These are phyloP conservation scores for Leccinum subtestaceum DNA, from an alignment of 768 basidiomycete species.

Conservation along the genomic window DNA sequence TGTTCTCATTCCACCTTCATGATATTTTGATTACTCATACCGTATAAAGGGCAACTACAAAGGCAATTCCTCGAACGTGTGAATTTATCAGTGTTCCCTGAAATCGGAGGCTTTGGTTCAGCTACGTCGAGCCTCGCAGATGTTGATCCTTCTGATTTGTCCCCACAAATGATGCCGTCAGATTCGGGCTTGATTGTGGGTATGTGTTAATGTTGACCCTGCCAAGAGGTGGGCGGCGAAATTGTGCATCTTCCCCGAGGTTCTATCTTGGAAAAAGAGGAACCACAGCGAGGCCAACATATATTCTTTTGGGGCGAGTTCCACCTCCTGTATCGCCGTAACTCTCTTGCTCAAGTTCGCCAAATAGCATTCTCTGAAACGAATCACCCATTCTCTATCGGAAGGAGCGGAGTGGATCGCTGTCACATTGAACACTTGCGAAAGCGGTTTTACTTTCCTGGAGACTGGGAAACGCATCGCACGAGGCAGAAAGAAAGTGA, in stretches of 20 bases:
- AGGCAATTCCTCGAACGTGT: slow-evolving; percentile 37
- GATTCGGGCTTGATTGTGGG: slow-evolving; percentile 74
- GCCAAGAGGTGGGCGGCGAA: slow-evolving; percentile 74
- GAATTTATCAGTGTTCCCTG: background rate
- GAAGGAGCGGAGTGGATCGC: slow-evolving; percentile 72
- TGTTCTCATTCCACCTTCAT: slow-evolving; percentile 13
- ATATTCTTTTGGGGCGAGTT: slow-evolving; percentile 85
- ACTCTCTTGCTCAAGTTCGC: background rate
- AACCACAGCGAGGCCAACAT: slow-evolving; percentile 67
- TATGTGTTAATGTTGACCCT: slow-evolving; percentile 25
- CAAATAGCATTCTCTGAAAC: slow-evolving; percentile 97
- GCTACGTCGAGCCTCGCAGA: slow-evolving; percentile 80
- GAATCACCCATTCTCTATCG: slow-evolving; percentile 80
- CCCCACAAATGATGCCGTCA: slow-evolving; percentile 39
- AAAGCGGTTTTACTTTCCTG: slow-evolving; percentile 73
- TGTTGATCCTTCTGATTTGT: slow-evolving; percentile 70
- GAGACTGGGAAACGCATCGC: slow-evolving; percentile 61
- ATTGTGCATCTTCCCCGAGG: slow-evolving; percentile 91
- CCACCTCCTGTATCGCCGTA: background rate
- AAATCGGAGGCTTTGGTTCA: slow-evolving; percentile 90
- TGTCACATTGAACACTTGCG: slow-evolving; percentile 73
- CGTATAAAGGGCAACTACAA: slow-evolving; percentile 70
- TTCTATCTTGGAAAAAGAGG: slow-evolving; percentile 58
- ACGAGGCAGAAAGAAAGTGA: slow-evolving; percentile 66
- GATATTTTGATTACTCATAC: background rate